Evolutionary conservation across 495 filamentous ascomycete genomes (phyloP).

Genomic region (Aspergillus bridgeri): DNA sequence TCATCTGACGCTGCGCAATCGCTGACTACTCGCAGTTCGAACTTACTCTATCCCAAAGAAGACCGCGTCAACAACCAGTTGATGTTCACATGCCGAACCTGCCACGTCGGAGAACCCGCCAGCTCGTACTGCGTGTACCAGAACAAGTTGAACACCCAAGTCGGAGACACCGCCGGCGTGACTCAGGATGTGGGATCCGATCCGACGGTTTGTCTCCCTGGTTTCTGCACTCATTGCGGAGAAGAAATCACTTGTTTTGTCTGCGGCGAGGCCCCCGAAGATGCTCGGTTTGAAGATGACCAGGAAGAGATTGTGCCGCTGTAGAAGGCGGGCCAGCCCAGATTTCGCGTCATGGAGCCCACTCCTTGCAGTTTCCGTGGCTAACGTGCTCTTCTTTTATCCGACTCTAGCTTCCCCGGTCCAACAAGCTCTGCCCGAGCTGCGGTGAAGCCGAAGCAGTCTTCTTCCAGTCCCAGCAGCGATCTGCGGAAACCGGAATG

Average conservation of each 20-base stretch:
- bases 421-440: conserved; percentile 74
- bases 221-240: conserved; percentile 53
- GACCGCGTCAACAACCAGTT: conserved; percentile 63
- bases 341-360: conserved; percentile 9
- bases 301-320: conserved; percentile 10
- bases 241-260: conserved; percentile 46
- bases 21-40: conserved; percentile 55
- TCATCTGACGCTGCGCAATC: not conserved
- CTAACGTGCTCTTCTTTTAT: conserved; percentile 45
- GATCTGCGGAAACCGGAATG: conserved; percentile 96
- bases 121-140: conserved; percentile 84
- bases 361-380: conserved; percentile 23
- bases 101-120: conserved; percentile 83
- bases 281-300: conserved; percentile 16
- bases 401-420: conserved; percentile 72
- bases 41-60: conserved; percentile 97
- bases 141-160: conserved; percentile 82
- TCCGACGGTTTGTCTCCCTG: conserved; percentile 83
- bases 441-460: conserved; percentile 86
- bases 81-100: conserved; percentile 84
- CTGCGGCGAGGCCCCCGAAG: conserved; percentile 34
- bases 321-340: conserved; percentile 1
- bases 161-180: conserved; percentile 93
- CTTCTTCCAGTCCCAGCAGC: conserved; percentile 97
- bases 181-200: conserved; percentile 94